These are phyloP conservation scores for Staphylotrichum longicolle DNA, from an alignment of 495 filamentous ascomycete genomes.

Conservation along the genomic window DNA sequence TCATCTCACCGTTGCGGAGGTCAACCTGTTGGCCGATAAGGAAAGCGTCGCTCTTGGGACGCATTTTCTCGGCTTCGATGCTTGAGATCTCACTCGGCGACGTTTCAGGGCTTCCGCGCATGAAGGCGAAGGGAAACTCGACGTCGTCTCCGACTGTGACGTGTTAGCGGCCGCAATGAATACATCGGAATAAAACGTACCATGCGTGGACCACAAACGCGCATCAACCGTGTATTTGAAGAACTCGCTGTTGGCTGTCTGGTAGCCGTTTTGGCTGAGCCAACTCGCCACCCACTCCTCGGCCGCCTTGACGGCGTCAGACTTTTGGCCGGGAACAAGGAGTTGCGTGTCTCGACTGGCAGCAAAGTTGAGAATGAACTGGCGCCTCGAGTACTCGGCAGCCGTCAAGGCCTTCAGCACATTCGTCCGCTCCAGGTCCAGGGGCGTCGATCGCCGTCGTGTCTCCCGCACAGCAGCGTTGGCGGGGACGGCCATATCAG, in stretches of 20 bases:
- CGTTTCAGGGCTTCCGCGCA: slow-evolving; percentile 17
- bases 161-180: slow-evolving; percentile 10
- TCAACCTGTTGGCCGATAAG: slow-evolving; percentile 9
- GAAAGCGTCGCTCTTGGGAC: slow-evolving; percentile 10
- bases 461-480: slow-evolving; percentile 33
- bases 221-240: slow-evolving; percentile 36
- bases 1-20: slow-evolving; percentile 8
- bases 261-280: slow-evolving; percentile 28
- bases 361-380: slow-evolving; percentile 37
- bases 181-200: slow-evolving; percentile 11
- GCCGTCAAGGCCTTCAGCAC: slow-evolving; percentile 34
- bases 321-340: slow-evolving; percentile 34
- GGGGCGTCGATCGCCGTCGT: slow-evolving; percentile 25
- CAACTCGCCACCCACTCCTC: slow-evolving; percentile 32
- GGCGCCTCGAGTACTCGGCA: slow-evolving; percentile 34
- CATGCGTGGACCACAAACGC: slow-evolving; percentile 27
- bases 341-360: slow-evolving; percentile 32
- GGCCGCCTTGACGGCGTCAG: slow-evolving; percentile 32
- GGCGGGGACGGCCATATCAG: slow-evolving; percentile 26
- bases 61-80: background rate
- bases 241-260: slow-evolving; percentile 28
- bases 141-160: slow-evolving; percentile 27
- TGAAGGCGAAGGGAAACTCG: slow-evolving; percentile 33
- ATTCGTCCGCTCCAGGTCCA: slow-evolving; percentile 32
- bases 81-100: slow-evolving; percentile 1